Evolutionary conservation across 768 basidiomycete genomes (phyloP), one percentile per base, ranked within the genome.

Genomic region (Candolleomyces efflorescens): DNA sequence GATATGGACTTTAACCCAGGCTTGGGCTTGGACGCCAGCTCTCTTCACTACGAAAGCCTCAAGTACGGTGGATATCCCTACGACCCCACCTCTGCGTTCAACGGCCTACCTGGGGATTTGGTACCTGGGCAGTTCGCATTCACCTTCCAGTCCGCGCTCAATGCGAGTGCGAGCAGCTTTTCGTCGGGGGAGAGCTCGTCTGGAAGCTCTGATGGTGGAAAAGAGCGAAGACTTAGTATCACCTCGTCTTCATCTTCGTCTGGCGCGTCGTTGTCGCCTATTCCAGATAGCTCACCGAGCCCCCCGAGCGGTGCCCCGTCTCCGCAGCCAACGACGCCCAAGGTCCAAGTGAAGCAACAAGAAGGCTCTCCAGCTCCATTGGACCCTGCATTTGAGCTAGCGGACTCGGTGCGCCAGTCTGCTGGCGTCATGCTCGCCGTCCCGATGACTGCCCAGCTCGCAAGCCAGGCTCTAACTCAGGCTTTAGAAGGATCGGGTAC

Each of bases 11-110:
- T 86, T 55, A 74, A 77, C 66, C 78, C 82, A 3, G 71, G 80
- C 18, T 78, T 84, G 63, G 79, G 81, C 0, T 78, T 90, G 54
- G 85, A 90, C 58, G 87, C 89, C 27, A 84, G 75, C 62, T 74
- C 80, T 6, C 71, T 89, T 12, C 86, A 89, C 64, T 83, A 73
- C 64, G 65, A 68, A 66, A 27, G 27, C 27, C 27, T 27, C 27
- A 27, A 27, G 9, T 27, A 27, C 27, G 27, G 27, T 27, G 27
- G 4, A 27, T 69, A 43, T 49, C 68, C 23, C 56, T 68, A 3
- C 47, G 63, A 50, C 54, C 60, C 60, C 58, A 63, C 60, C 9
- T 59, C 55, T 44, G 53, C 58, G 44, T 61, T 64, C 22, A 57
- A 64, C 6, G 36, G 27, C 48, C 58, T 62, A 20, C 46, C 59